Conservation (phyloP, 306 rosid genomes). For the Inga oerstediana region DNA sequence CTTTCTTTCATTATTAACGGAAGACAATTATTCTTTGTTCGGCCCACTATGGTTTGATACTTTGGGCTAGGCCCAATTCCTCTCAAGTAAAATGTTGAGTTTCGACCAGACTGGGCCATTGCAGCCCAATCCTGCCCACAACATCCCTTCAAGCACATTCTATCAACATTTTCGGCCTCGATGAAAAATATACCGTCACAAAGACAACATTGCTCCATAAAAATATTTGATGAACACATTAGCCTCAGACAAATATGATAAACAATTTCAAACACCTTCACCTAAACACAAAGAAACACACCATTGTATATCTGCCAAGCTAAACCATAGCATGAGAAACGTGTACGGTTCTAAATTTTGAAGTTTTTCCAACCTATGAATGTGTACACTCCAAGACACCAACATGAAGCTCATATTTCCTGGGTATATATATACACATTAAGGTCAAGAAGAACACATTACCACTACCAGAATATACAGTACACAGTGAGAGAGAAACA, state of each 20-base stretch:
- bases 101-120: neutral
- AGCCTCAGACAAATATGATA: no score
- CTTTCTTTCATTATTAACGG: neutral
- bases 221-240: no score
- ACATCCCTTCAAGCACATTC: neutral
- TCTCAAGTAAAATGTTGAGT: neutral
- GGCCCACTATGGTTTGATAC: neutral
- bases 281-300: conserved; percentile 20
- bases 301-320: conserved; percentile 14
- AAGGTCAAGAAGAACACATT: neutral
- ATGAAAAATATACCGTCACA: no score
- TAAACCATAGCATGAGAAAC: neutral
- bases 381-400: conserved; percentile 17
- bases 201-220: no score
- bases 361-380: neutral
- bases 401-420: neutral
- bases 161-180: no score
- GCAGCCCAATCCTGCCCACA: neutral
- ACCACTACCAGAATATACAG: neutral
- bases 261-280: neutral
- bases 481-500: neutral
- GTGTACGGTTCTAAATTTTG: neutral
- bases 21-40: neutral
- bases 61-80: neutral
- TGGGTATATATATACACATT: neutral